Evolutionary conservation across 2,329 filamentous ascomycete genomes (phyloP).

Genomic region (Ilyonectria sp.): DNA sequence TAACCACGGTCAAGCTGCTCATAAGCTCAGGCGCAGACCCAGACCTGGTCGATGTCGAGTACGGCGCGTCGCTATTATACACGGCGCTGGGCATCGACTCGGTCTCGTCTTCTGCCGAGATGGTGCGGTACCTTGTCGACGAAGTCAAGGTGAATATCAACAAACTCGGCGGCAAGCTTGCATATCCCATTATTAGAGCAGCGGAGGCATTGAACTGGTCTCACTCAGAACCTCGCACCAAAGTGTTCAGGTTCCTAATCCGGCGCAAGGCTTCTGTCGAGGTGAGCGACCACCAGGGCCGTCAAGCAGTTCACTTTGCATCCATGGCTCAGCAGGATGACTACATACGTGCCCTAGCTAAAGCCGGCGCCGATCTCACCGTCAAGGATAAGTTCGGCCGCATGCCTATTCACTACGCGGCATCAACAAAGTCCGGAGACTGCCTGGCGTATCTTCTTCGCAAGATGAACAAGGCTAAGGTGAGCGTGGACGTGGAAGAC

Average conservation of each 20-base stretch:
- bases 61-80: conserved; percentile 1
- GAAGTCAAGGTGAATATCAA: conserved; percentile 1
- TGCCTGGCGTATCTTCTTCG: not conserved
- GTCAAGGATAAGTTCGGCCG: not conserved
- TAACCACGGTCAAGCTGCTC: not conserved
- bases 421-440: not conserved
- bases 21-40: conserved; percentile 1
- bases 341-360: not conserved
- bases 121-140: conserved; percentile 2
- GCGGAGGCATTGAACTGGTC: not conserved
- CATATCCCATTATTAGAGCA: conserved; percentile 1
- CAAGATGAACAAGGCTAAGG: not conserved
- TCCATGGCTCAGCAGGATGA: not conserved
- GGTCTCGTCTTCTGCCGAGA: not conserved
- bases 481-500: not conserved
- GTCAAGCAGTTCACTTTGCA: not conserved
- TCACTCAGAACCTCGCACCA: not conserved
- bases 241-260: not conserved
- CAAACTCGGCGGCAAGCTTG: not conserved
- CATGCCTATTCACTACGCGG: conserved; percentile 1
- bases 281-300: not conserved
- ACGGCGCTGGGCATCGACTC: not conserved
- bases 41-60: not conserved
- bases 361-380: not conserved
- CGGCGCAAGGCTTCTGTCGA: not conserved